These are phyloP conservation scores for Spathaspora gorwiae DNA, from an alignment of 805 yeast species.

Conservation along the genomic window DNA sequence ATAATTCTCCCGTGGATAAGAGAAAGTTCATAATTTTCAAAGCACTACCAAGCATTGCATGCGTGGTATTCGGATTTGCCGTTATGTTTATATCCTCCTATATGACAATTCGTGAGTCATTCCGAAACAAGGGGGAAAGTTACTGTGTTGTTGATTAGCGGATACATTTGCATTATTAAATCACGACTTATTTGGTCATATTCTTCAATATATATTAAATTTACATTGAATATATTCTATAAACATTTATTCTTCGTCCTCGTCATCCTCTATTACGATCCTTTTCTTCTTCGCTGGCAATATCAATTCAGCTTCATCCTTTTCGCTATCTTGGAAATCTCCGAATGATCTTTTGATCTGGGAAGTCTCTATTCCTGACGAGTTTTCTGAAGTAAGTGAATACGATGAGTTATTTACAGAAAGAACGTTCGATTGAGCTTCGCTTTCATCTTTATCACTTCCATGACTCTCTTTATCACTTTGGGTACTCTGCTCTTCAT, in stretches of 20 bases:
- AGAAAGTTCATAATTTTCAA: conserved; percentile 28
- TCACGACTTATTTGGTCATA: no score
- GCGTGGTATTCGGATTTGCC: conserved; percentile 66
- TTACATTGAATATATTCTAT: background rate
- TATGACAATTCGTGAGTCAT: conserved; percentile 58
- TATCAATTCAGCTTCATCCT: background rate
- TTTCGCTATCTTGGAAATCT: background rate
- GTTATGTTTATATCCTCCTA: conserved; percentile 80
- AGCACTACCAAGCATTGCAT: conserved; percentile 53
- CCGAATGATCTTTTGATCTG: no score
- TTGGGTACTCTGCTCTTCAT: no score
- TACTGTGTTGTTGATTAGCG: conserved; percentile 44
- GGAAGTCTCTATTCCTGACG: no score
- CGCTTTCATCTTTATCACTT: no score
- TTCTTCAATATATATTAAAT: background rate
- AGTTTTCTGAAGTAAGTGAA: no score
- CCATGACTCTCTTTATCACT: no score
- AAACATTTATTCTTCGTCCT: conserved; percentile 10
- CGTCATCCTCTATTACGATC: background rate
- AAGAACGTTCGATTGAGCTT: no score
- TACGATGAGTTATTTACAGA: no score
- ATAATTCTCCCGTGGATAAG: conserved; percentile 16
- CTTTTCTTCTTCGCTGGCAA: background rate
- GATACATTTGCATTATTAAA: no score
- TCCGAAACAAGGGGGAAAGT: conserved; percentile 27